phyloP scores from a whole-genome alignment of 2,329 filamentous ascomycete genomes.

The Aspergillus costaricaensis region DNA sequence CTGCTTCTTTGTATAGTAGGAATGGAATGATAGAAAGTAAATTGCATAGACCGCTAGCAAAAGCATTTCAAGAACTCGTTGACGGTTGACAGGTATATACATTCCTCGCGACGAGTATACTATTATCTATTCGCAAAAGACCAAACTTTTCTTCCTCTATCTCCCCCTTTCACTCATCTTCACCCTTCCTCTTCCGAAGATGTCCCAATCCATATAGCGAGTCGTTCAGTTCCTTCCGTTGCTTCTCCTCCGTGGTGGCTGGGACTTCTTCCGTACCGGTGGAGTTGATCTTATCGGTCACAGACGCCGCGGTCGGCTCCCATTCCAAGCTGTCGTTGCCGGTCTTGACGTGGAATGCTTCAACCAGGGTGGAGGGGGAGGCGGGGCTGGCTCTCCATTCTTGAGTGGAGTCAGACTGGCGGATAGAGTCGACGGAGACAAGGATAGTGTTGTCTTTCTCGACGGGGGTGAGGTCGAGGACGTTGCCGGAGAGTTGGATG shows the following conservation, averaged over 20 bases:
- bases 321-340: slow-evolving; percentile 29
- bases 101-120: neutral
- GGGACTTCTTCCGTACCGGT: slow-evolving; percentile 32
- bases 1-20: neutral
- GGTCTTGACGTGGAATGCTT: slow-evolving; percentile 30
- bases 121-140: neutral
- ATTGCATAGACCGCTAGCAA: neutral
- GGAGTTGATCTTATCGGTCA: slow-evolving; percentile 31
- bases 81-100: neutral
- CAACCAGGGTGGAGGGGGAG: slow-evolving; percentile 29
- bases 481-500: slow-evolving; percentile 64
- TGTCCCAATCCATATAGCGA: slow-evolving; percentile 43
- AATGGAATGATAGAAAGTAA: neutral
- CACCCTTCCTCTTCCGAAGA: slow-evolving; percentile 40
- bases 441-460: slow-evolving; percentile 38
- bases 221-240: slow-evolving; percentile 37
- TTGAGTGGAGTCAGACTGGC: slow-evolving; percentile 53
- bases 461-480: slow-evolving; percentile 57
- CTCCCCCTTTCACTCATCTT: slow-evolving; percentile 25
- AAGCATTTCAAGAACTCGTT: neutral
- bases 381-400: slow-evolving; percentile 32
- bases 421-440: slow-evolving; percentile 58
- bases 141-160: neutral
- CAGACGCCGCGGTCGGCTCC: slow-evolving; percentile 24
- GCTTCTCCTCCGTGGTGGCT: slow-evolving; percentile 30